phyloP scores from a whole-genome alignment of 257 asterid species.

The Plantago ovata region DNA sequence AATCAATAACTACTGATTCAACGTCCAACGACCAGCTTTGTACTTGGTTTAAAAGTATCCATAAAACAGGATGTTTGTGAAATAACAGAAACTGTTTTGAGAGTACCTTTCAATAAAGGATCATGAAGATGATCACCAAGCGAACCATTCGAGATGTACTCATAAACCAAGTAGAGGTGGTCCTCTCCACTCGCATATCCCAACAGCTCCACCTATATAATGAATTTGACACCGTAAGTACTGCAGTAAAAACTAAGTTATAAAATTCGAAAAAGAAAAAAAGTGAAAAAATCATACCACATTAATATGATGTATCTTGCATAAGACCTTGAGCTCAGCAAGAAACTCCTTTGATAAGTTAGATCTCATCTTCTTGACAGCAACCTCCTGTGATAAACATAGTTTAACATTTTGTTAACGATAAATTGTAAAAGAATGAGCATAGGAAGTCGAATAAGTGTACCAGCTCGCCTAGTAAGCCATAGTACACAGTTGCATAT shows the following conservation, averaged over 20 bases:
- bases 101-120: conserved; percentile 68
- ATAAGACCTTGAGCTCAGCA: conserved; percentile 76
- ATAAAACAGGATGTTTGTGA: background rate
- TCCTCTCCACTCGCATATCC: conserved; percentile 85
- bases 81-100: background rate
- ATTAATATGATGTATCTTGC: conserved; percentile 85
- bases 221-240: conserved; percentile 9
- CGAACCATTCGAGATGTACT: conserved; percentile 62
- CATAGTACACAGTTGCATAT: conserved; percentile 74
- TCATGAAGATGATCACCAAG: conserved; percentile 75
- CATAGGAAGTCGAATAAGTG: background rate
- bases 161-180: conserved; percentile 76
- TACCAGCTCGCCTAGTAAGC: conserved; percentile 59
- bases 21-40: background rate
- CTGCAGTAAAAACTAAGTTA: conserved; percentile 2
- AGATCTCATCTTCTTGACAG: conserved; percentile 86
- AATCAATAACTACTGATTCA: conserved; percentile 19
- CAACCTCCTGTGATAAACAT: conserved; percentile 57
- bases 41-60: background rate
- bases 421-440: background rate
- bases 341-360: conserved; percentile 79
- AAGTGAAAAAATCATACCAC: conserved; percentile 69
- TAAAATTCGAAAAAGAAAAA: background rate
- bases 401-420: background rate
- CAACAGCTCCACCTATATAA: conserved; percentile 67